Percentiles rank a stretch among this genome's conserved stretches.
These are phyloP conservation scores for Meripilus lineatus DNA, from an alignment of 1,284 basidiomycete genomes.

Conservation along the genomic window DNA sequence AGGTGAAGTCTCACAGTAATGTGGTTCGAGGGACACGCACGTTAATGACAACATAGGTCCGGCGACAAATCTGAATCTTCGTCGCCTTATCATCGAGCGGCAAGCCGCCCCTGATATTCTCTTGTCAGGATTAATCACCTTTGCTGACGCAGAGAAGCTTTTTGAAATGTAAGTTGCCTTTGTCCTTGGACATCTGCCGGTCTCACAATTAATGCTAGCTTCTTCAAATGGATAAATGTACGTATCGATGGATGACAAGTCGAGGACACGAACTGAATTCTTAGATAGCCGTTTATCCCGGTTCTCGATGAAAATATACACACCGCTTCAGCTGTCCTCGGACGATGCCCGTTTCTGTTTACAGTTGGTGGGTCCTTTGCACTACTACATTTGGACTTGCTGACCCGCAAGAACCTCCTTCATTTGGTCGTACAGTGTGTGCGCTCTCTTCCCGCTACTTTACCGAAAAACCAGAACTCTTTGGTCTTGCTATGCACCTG, in stretches of 20 bases:
- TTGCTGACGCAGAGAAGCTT: conserved; percentile 37
- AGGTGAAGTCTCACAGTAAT: conserved; percentile 11
- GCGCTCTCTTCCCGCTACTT: conserved; percentile 34
- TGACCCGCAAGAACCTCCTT: conserved; percentile 1
- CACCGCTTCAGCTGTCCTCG: conserved; percentile 30
- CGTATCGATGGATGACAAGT: conserved; percentile 52
- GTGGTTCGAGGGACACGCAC: neutral
- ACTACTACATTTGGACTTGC: neutral
- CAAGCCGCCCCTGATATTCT: conserved; percentile 40
- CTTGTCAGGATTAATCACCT: conserved; percentile 36
- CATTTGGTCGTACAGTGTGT: conserved; percentile 32
- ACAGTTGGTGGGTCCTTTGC: conserved; percentile 34
- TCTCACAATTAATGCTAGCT: conserved; percentile 18
- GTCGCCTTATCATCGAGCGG: conserved; percentile 41
- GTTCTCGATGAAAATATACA: conserved; percentile 35
- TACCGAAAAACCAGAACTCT: conserved; percentile 28
- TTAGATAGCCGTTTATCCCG: conserved; percentile 26
- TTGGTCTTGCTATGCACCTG: conserved; percentile 32
- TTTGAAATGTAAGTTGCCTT: conserved; percentile 40
- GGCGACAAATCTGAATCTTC: conserved; percentile 27
- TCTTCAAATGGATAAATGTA: conserved; percentile 34
- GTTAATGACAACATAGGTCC: conserved; percentile 21
- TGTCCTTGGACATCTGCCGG: conserved; percentile 1
- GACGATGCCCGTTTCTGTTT: conserved; percentile 36
- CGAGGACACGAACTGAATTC: conserved; percentile 37